Evolutionary conservation across 129 eudicot species (phyloP), one percentile per base, ranked within the genome.

Genomic region (Tanacetum coccineum): DNA sequence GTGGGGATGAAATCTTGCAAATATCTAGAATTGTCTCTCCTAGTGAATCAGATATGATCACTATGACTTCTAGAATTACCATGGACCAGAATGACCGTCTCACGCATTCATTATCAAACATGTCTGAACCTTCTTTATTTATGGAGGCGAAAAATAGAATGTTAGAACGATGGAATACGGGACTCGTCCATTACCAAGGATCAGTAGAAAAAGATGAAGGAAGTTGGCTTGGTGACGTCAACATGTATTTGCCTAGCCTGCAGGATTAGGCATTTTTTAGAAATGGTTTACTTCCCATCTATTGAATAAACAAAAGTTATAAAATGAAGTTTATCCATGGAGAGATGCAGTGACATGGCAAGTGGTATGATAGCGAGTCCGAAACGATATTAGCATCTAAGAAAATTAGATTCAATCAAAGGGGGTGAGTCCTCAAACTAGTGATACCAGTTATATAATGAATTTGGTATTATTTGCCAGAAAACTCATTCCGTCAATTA

Each of bases 71-170:
- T 8, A 59, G 76, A 57, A 81, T 76, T 13, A 61, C 73, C 39
- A 30, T 60, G 54, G 74, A 22, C 70, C 42, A 64, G 59, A 61
- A 66, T 66, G 81, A 68, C 28, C 70, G 64, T 57, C 53, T 54
- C 39, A 75, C 65, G 67, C 67, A 60, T 59, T 72, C 79, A 58
- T 50, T 79, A 4, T 74, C 80, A 12, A 40, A 56, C n/a, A 44
- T 65, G 21, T 25, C 70, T 26, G 95, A 85, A 74, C 76, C 87
- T n/a, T 80, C 85, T 66, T 71, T 88, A 36, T 80, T 71, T 68
- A 84, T 65, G 66, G 89, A 88, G 74, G 95, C 95, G 39, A 88
- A 86, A 64, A 82, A 81, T 76, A 81, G 86, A 58, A 77, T 92
- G 32, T 81, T 86, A n/a, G 86, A 80, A 71, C 78, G 81, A 74